Conservation (phyloP, 2,329 filamentous ascomycete genomes). For the Zalaria obscura region DNA sequence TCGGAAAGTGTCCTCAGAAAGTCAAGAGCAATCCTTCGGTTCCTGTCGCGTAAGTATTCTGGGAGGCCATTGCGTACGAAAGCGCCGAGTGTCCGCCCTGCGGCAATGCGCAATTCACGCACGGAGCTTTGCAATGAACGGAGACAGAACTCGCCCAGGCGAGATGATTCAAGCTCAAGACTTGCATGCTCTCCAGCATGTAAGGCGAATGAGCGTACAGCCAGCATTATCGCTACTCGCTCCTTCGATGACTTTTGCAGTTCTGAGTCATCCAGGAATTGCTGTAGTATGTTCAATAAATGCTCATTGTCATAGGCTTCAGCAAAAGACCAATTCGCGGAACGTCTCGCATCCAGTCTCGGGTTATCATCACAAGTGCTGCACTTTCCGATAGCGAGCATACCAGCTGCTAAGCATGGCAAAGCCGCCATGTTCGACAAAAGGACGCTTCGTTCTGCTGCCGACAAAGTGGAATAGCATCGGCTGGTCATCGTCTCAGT, state of each 20-base stretch:
- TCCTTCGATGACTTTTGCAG: no score
- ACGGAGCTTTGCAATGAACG: constrained; percentile 70
- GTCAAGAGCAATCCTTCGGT: constrained; percentile 56
- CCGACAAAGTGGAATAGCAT: constrained; percentile 9
- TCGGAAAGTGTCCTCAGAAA: constrained; percentile 61
- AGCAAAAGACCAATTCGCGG: no score
- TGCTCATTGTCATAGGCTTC: no score
- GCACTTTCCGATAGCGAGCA: constrained; percentile 1
- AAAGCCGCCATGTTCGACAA: constrained; percentile 3
- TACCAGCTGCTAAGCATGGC: constrained; percentile 3
- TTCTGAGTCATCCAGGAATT: no score
- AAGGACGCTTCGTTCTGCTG: constrained; percentile 2
- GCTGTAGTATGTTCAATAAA: no score
- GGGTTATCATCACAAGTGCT: constrained; percentile 1
- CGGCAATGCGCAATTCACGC: constrained; percentile 70
- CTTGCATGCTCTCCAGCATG: constrained; percentile 48
- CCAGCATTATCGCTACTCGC: constrained; percentile 57
- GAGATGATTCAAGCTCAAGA: constrained; percentile 53
- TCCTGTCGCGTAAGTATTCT: constrained; percentile 38
- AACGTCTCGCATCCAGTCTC: not conserved
- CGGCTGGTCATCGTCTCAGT: constrained; percentile 5
- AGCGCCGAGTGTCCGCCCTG: constrained; percentile 52
- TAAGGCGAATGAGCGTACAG: constrained; percentile 52
- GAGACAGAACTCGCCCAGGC: constrained; percentile 66
- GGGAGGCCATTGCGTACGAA: constrained; percentile 45